Evolutionary conservation across 208 protist species (phyloP), one percentile per base, ranked within the genome.

Genomic region (Strigomonas culicis): DNA sequence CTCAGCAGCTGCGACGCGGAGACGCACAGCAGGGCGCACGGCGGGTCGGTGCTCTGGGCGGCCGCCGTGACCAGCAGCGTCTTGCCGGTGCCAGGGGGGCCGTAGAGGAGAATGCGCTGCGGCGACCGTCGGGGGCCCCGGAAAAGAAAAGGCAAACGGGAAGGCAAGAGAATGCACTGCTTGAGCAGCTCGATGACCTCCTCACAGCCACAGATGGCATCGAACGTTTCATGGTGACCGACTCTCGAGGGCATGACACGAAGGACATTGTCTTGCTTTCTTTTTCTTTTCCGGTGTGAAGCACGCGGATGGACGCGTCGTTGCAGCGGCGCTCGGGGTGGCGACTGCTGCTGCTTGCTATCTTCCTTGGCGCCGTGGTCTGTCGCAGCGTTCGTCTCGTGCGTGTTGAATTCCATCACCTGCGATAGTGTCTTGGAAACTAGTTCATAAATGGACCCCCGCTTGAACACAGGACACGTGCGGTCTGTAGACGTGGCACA

Each of bases 61-160:
- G 99, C 98, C 0, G 98, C 98, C 44, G 96, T 82, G 0, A 98
- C 98, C n/a, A 99, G 79, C 25, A 99, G 87, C 36, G 98, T 99
- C 81, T 99, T 99, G 43, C 94, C 93, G 21, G 96, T 98, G 36
- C 97, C 97, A 15, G 98, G 98, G 8, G 98, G 98, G 1, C 98
- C 98, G 63, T 99, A 99, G 24, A 99, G 80, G 13, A 99, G 82
- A 10, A 99, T 87, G 19, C 92, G 93, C 69, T 99, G 97, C 53
- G 94, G 97, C 84, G 97, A 97, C 22, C 93, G 90, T 19, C 81
- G 87, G 6, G 87, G 84, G 39, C 95, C 97, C 7, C 68, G 78
- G 77, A 99, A 99, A 43, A 99, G 80, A 7, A 98, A 84, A 11
- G 98, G 98, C 66, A 98, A 98, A 61, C 82, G 90, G 31, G 92